These are phyloP conservation scores for Mycena belliarum DNA, from an alignment of 768 basidiomycete genomes.

Conservation along the genomic window DNA sequence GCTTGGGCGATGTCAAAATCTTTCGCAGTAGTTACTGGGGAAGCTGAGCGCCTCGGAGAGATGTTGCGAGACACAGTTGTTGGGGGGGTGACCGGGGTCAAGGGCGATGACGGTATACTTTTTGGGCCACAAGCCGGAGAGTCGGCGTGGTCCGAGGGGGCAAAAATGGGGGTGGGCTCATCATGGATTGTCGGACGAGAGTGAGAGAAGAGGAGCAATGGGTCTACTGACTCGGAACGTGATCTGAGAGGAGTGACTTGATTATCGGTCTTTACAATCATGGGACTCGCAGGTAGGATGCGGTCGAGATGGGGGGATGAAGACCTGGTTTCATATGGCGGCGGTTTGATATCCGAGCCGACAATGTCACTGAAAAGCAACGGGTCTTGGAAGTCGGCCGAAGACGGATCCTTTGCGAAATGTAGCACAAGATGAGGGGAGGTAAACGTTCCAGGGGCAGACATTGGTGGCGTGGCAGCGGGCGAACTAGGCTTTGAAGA, in stretches of 20 bases:
- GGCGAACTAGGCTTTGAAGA: slow-evolving; percentile 7
- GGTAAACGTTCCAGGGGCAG: neutral
- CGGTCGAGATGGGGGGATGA: neutral
- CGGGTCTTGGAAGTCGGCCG: neutral
- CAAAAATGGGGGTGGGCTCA: neutral
- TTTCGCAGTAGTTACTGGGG: neutral
- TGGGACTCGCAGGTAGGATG: neutral
- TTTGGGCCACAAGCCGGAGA: neutral
- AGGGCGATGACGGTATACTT: slow-evolving; percentile 7
- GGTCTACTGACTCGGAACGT: slow-evolving; percentile 15
- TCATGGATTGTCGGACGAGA: slow-evolving; percentile 12
- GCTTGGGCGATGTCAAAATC: neutral
- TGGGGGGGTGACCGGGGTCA: neutral
- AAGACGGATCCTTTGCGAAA: neutral
- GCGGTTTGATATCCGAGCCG: neutral
- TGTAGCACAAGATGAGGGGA: neutral
- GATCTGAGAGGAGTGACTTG: slow-evolving; percentile 29
- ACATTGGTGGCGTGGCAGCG: slow-evolving; percentile 5
- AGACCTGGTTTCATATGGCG: too few species aligned
- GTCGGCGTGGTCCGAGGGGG: neutral
- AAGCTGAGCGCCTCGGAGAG: neutral
- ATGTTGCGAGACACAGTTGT: neutral
- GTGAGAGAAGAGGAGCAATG: slow-evolving; percentile 16
- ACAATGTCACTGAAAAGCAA: slow-evolving; percentile 33
- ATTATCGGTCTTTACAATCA: neutral